Evolutionary conservation across 768 basidiomycete species (phyloP), one percentile per base, ranked within the genome.

Genomic region (Galerina marginata): DNA sequence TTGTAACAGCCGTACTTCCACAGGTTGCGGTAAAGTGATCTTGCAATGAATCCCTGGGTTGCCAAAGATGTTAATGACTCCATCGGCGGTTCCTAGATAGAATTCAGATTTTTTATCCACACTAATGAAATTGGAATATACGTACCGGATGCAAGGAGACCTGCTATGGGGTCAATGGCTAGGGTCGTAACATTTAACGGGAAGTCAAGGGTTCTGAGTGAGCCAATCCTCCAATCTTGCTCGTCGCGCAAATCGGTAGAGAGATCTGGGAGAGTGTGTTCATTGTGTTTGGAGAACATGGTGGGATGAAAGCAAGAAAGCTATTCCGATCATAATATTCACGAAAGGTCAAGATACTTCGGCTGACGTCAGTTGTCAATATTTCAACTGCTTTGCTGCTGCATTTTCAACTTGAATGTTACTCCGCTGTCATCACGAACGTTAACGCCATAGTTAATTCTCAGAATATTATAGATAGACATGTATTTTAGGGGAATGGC

Each of bases 1-100:
- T 33, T 83, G 82, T 16, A 93, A 73, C 59, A 89, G 84, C 66
- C 86, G 86, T 60, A 89, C 79, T 37, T 74, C 72, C 16, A 74
- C 67, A 10, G 76, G 71, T 47, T 85, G 77, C 9, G 82, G 82
- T 10, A 88, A 67, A 14, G 67, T 69, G 36, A 90, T 68, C 54
- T 72, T 81, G 45, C 72, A 72, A 53, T 86, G 80, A 11, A 93
- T 90, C 3, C 88, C 85, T 2, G 88, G 82, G 5, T 83, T 79
- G 2, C 94, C 95, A 63, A 87, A 84, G 25, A 95, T 64, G 57
- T 87, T 79, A 37, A 95, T 80, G 1, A 70, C 58, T 0, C 94
- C 93, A n/a, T 73, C 69, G 4, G 81, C 71, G 0, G 91, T 92
- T 2, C 90, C 93, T 89, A 47, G 46, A 63, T 54, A 49, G 40